Evolutionary conservation across 192 early-diverging fungal species (phyloP).

Genomic region (Backusella liffmaniae): DNA sequence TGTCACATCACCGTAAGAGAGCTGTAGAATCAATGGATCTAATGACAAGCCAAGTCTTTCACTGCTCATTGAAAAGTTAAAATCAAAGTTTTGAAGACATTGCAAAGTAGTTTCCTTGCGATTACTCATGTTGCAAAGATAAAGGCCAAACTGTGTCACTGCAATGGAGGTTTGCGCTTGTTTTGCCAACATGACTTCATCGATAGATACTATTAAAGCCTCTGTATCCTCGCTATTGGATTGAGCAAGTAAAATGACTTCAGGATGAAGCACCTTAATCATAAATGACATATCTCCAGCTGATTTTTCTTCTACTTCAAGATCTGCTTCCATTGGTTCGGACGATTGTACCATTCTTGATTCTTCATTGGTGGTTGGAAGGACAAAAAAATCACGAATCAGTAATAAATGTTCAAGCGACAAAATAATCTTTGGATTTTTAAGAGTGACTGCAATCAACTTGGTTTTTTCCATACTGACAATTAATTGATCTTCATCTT

Average conservation of each 20-base stretch:
- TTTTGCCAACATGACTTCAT: slow-evolving; percentile 77
- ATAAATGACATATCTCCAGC: slow-evolving; percentile 60
- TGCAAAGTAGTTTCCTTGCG: slow-evolving; percentile 73
- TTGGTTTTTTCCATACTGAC: slow-evolving; percentile 41
- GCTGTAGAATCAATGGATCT: slow-evolving; percentile 63
- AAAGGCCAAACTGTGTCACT: slow-evolving; percentile 83
- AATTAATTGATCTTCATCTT: slow-evolving; percentile 59
- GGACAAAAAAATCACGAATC: slow-evolving; percentile 64
- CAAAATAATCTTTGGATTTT: slow-evolving; percentile 66
- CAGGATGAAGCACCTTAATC: slow-evolving; percentile 75
- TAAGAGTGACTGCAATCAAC: slow-evolving; percentile 63
- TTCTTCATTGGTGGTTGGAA: slow-evolving; percentile 40
- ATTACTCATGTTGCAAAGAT: slow-evolving; percentile 86
- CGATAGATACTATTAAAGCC: slow-evolving; percentile 81
- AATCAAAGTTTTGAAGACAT: slow-evolving; percentile 89
- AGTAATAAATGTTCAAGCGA: slow-evolving; percentile 72
- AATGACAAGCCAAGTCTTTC: slow-evolving; percentile 47
- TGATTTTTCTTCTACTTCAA: background rate
- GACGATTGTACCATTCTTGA: slow-evolving; percentile 20
- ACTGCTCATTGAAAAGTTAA: slow-evolving; percentile 71
- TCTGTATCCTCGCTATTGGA: slow-evolving; percentile 69
- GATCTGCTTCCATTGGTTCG: background rate
- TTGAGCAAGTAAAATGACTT: slow-evolving; percentile 85
- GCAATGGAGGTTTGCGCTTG: slow-evolving; percentile 73
- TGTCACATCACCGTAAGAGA: slow-evolving; percentile 70